Conservation (phyloP, 1,284 basidiomycete genomes). For the Apiotrichum domesticum region DNA sequence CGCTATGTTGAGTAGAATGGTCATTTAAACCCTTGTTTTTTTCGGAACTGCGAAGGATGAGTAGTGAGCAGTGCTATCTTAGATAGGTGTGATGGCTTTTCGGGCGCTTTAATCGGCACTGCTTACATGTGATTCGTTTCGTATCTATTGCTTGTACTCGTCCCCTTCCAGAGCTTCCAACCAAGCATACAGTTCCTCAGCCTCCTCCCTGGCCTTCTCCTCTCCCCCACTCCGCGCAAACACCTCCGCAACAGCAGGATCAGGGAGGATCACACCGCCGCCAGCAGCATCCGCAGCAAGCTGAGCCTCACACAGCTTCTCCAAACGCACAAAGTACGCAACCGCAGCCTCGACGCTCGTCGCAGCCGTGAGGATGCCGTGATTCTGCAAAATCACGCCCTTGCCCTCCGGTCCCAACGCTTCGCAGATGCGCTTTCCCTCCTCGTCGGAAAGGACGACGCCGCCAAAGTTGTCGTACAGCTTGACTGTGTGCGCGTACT, state of each 20-base stretch:
- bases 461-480: slow-evolving; percentile 44
- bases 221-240: slow-evolving; percentile 53
- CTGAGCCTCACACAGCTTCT: slow-evolving; percentile 31
- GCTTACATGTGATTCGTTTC: too few species aligned
- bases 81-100: too few species aligned
- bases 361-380: slow-evolving; percentile 29
- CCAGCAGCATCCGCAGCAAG: slow-evolving; percentile 27
- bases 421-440: slow-evolving; percentile 41
- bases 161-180: slow-evolving; percentile 14
- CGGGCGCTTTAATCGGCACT: too few species aligned
- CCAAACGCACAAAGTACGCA: slow-evolving; percentile 28
- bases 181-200: slow-evolving; percentile 22
- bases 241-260: slow-evolving; percentile 55
- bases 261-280: slow-evolving; percentile 52
- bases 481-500: slow-evolving; percentile 36
- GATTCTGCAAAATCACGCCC: slow-evolving; percentile 41
- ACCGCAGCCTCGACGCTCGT: slow-evolving; percentile 26
- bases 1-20: too few species aligned
- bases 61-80: too few species aligned
- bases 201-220: slow-evolving; percentile 31
- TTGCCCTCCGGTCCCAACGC: slow-evolving; percentile 43
- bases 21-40: too few species aligned
- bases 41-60: too few species aligned
- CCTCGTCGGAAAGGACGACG: slow-evolving; percentile 45
- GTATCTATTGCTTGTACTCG: slow-evolving; percentile 15